These are phyloP conservation scores for Lasiodiplodia theobromae DNA, from an alignment of 2,329 filamentous ascomycete genomes.

Conservation along the genomic window DNA sequence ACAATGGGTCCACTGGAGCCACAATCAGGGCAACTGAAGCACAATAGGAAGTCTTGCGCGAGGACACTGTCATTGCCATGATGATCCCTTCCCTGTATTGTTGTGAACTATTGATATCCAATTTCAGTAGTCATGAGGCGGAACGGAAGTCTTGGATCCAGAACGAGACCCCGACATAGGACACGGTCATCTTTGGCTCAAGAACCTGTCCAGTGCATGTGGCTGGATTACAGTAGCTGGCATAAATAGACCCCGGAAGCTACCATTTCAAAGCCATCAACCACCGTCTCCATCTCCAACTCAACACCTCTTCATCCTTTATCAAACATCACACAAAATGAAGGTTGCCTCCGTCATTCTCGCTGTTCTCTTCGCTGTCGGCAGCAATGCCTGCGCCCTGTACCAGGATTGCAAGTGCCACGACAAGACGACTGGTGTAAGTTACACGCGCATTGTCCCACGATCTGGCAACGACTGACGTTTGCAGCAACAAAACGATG, in stretches of 20 bases:
- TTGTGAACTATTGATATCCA: not conserved
- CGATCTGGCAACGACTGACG: not conserved
- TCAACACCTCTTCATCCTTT: too few species aligned
- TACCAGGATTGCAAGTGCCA: conserved; percentile 18
- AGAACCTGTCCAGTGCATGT: too few species aligned
- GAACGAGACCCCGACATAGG: not conserved
- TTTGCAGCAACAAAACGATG: conserved; percentile 11
- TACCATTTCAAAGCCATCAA: not conserved
- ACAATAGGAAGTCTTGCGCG: not conserved
- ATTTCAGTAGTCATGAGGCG: not conserved
- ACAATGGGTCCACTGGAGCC: not conserved
- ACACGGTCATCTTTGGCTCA: not conserved
- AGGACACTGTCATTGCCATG: not conserved
- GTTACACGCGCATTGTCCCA: accelerated
- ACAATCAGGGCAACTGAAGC: not conserved
- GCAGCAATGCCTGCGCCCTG: conserved; percentile 17
- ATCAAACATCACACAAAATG: not conserved
- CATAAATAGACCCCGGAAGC: too few species aligned
- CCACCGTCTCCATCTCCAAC: not conserved
- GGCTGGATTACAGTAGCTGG: too few species aligned
- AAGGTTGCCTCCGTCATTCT: conserved; percentile 3
- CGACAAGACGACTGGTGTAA: not conserved
- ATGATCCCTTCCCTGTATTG: not conserved
- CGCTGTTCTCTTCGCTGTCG: not conserved
- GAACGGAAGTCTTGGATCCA: not conserved